Base-by-base conservation (phyloP, 2,329 filamentous ascomycete genomes). In the Meredithiella fracta region DNA sequence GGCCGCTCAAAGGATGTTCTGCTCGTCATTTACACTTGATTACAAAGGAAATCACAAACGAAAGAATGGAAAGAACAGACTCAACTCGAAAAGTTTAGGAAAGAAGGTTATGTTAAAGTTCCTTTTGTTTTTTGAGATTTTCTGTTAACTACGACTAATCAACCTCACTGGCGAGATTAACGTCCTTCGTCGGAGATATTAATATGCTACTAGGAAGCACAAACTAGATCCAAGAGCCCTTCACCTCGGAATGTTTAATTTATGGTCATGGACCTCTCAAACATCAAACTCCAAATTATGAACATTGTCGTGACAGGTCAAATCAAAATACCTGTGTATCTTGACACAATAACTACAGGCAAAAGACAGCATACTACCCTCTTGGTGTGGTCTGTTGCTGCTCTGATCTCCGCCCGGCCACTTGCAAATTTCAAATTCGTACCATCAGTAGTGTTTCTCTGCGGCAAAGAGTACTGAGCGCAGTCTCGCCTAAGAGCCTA, bases 31-130 rank as follows among this genome's bases (percentile, higher is more conserved):
- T 31, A 42, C 49, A 47, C 44, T 23, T 26, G 40, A 51, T 31
- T 23, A 31, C 29, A 34, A 47, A 58, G 3, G 14, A 47, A 47
- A 38, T 14, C 37, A 7, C 23, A 26, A 20, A 53, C 47, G 15
- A 55, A 44, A 47, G 37, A 55, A 55, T 31, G 17, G 26, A 56
- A 52, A 34, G 23, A 59, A 58, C 23, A 22, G 34, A 55, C 29
- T 26, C 47, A 7, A 2, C n/a, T 17, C n/a, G 15, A 44, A 47
- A 56, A 44, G 44, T 42, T 23, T 31, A 29, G 51, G 31, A 54
- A 38, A 53, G 47, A 38, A 57, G 54, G 31, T 44, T 31, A 25
- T 44, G 23, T n/a, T 51, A 22, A 17, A n/a, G 3, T 20, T 44
- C 40, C 40, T 44, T 44, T n/a, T 17, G 8, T 44, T 44, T 44